Percentiles rank a stretch among this genome's conserved stretches.
Conservation (phyloP, 176 grass and related monocot species). For the Oropetium thomaeum region DNA sequence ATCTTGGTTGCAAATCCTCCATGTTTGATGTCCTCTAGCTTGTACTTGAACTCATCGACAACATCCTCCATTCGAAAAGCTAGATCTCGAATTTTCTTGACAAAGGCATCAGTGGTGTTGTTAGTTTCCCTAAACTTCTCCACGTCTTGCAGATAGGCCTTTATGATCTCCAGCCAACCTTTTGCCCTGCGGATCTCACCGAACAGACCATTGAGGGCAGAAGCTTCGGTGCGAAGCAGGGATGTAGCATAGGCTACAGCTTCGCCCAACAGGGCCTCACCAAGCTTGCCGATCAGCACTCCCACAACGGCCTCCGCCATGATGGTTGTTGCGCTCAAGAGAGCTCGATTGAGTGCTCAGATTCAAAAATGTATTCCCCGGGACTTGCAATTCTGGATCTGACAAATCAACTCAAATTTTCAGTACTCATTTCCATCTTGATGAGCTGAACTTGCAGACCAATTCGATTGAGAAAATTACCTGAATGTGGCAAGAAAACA, state of each 20-base stretch:
- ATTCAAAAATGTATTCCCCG: not conserved
- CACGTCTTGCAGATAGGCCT: not conserved
- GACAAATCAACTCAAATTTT: not conserved
- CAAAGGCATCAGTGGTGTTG: not conserved
- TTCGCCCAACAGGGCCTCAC: not conserved
- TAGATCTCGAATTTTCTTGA: not conserved
- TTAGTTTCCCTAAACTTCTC: not conserved
- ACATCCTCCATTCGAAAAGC: not conserved
- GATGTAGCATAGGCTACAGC: not conserved
- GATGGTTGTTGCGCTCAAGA: not conserved
- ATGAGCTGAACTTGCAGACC: not conserved
- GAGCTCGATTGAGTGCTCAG: not conserved
- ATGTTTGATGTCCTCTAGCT: not conserved
- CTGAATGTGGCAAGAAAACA: not conserved
- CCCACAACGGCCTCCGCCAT: conserved; percentile 4
- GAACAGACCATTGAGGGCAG: not conserved
- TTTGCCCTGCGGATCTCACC: not conserved
- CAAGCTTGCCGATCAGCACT: not conserved
- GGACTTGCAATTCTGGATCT: not conserved
- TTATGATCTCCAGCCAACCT: not conserved
- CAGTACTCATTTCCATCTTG: not conserved
- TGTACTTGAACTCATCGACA: conserved; percentile 11
- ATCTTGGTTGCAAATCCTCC: not conserved
- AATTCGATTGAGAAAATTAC: not conserved
- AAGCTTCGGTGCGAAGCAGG: not conserved